phyloP scores from a whole-genome alignment of 108 stramenopile genomes.

The Skeletonema potamos region DNA sequence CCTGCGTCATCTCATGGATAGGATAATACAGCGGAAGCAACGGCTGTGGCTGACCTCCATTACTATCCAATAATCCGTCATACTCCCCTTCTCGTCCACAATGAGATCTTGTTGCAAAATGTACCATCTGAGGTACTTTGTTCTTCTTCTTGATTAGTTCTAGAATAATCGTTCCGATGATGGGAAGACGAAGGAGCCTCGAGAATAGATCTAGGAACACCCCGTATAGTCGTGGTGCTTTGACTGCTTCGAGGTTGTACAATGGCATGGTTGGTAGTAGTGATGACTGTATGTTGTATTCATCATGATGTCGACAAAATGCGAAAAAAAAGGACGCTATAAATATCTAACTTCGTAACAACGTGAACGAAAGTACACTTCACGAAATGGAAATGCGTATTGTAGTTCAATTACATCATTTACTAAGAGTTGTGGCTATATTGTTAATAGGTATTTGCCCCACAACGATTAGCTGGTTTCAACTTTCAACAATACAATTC shows the following conservation, averaged over 20 bases:
- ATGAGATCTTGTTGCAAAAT: slow-evolving; percentile 2
- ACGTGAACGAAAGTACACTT: no score
- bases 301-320: no score
- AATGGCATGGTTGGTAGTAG: no score
- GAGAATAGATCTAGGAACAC: slow-evolving; percentile 1
- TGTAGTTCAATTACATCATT: no score
- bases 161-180: slow-evolving; percentile 8
- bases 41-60: background rate
- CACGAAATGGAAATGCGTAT: no score
- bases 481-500: background rate
- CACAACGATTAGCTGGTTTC: background rate
- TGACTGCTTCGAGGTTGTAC: slow-evolving; percentile 22
- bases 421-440: background rate
- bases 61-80: no score
- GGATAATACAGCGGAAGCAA: slow-evolving; percentile 49
- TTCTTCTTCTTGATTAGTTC: slow-evolving; percentile 8
- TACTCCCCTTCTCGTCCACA: background rate
- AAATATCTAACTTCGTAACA: no score
- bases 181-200: slow-evolving; percentile 11
- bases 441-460: background rate
- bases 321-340: no score
- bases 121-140: background rate
- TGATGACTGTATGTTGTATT: no score
- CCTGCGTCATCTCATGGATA: slow-evolving; percentile 28
- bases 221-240: slow-evolving; percentile 10